Conservation (phyloP, 495 filamentous ascomycete genomes). For the Amniculicola lignicola region DNA sequence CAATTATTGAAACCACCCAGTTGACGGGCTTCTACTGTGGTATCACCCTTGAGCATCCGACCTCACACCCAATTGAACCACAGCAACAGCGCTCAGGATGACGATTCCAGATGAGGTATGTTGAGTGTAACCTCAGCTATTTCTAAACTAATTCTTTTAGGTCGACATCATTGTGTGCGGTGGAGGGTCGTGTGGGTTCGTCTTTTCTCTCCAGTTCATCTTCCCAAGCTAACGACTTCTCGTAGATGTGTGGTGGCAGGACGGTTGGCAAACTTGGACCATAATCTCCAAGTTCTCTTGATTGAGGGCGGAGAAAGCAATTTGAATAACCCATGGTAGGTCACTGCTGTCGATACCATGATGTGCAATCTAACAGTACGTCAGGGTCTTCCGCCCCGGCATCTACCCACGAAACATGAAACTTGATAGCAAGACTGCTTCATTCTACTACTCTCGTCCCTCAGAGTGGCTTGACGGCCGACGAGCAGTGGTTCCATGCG, state of each 20-base stretch:
- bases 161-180: slow-evolving; percentile 84
- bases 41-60: not conserved
- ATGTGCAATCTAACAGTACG: too few relatives aligned
- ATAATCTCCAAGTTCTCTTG: slow-evolving; percentile 73
- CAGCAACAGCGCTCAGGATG: slow-evolving; percentile 14
- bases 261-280: slow-evolving; percentile 74
- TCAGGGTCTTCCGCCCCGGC: slow-evolving; percentile 64
- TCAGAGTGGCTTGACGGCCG: slow-evolving; percentile 70
- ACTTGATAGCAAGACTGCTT: slow-evolving; percentile 79
- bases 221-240: not conserved
- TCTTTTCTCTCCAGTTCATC: not conserved
- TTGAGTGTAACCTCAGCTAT: not conserved
- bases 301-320: slow-evolving; percentile 79
- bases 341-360: not conserved
- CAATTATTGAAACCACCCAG: slow-evolving; percentile 10
- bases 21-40: slow-evolving; percentile 23
- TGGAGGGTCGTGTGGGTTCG: slow-evolving; percentile 48
- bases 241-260: slow-evolving; percentile 63
- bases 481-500: slow-evolving; percentile 73
- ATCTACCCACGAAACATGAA: slow-evolving; percentile 82
- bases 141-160: slow-evolving; percentile 46
- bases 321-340: slow-evolving; percentile 72
- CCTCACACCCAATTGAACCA: slow-evolving; percentile 3
- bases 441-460: slow-evolving; percentile 75
- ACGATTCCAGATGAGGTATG: slow-evolving; percentile 33